Evolutionary conservation across 1,284 basidiomycete genomes (phyloP).

Genomic region (Fomitopsis palustris): DNA sequence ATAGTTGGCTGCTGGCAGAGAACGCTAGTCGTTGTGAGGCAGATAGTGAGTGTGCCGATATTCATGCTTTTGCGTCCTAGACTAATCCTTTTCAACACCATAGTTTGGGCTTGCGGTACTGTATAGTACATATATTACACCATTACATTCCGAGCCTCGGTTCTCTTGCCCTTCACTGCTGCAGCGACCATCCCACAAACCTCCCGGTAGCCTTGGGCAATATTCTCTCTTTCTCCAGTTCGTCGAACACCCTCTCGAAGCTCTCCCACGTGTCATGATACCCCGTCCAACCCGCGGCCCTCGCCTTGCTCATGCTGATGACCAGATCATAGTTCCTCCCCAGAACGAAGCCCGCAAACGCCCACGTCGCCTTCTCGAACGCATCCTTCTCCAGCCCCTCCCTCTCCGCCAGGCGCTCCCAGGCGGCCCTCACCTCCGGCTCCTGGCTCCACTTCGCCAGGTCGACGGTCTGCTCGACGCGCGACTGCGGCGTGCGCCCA

Average conservation of each 20-base stretch:
- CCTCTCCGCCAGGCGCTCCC: background rate
- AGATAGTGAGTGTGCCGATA: background rate
- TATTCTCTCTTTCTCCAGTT: background rate
- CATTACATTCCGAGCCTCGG: no score
- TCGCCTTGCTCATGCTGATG: constrained; percentile 1
- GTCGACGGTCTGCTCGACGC: background rate
- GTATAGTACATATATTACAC: no score
- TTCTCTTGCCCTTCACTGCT: background rate
- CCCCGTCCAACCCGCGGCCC: background rate
- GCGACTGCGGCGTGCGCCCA: background rate
- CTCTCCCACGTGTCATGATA: constrained; percentile 1
- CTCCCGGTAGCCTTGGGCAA: background rate
- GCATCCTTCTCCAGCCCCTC: background rate
- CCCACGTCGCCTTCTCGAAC: constrained; percentile 1
- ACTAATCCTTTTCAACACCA: no score
- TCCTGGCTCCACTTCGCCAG: background rate
- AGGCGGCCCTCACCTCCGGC: background rate
- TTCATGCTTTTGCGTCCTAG: no score
- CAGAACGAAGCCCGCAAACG: background rate
- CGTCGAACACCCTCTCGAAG: background rate
- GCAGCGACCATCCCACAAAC: background rate
- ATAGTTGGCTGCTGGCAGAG: background rate
- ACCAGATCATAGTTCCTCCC: background rate
- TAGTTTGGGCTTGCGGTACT: no score
- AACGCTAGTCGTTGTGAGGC: background rate